Evolutionary conservation across 352 stramenopile species (phyloP).

Genomic region (Globisporangium heterothallicum): DNA sequence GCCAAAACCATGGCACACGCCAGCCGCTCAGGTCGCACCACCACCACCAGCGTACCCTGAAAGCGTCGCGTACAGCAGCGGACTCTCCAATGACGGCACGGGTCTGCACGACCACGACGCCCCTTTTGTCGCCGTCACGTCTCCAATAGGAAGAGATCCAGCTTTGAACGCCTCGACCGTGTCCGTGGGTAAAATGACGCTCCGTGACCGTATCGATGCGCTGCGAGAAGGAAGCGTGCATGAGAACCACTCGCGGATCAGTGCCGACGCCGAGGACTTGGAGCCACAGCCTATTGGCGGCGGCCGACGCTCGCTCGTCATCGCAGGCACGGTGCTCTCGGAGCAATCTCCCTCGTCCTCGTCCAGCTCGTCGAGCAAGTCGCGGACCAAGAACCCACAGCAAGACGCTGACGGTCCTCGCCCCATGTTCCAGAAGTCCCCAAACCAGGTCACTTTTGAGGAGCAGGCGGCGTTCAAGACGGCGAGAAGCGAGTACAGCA

Average conservation of each 20-base stretch:
- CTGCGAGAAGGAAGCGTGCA: slow-evolving; percentile 40
- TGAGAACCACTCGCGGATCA: slow-evolving; percentile 52
- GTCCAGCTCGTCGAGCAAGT: neutral
- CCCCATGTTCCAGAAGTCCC: slow-evolving; percentile 6
- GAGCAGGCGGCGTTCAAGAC: slow-evolving; percentile 27
- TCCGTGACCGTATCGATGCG: slow-evolving; percentile 60
- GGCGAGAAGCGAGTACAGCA: slow-evolving; percentile 20
- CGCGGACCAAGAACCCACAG: neutral
- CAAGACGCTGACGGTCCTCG: slow-evolving; percentile 10
- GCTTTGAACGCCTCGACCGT: neutral
- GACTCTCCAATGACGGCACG: slow-evolving; percentile 7
- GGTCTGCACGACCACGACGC: slow-evolving; percentile 12
- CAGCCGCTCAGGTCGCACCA: neutral
- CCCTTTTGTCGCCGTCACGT: slow-evolving; percentile 22
- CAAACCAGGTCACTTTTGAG: slow-evolving; percentile 32
- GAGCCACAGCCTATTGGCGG: slow-evolving; percentile 16
- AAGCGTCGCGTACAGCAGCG: slow-evolving; percentile 7
- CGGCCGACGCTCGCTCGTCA: slow-evolving; percentile 22
- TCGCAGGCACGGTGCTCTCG: slow-evolving; percentile 37
- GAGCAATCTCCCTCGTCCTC: slow-evolving; percentile 21
- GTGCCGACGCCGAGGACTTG: slow-evolving; percentile 19
- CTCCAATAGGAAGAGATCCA: slow-evolving; percentile 12
- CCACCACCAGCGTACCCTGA: slow-evolving; percentile 1
- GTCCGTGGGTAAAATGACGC: slow-evolving; percentile 19
- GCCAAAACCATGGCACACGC: slow-evolving; percentile 10